Percentiles rank a stretch among this genome's conserved stretches.
These are phyloP conservation scores for Penicillium sp. DNA, from an alignment of 2,329 filamentous ascomycete genomes.

Conservation along the genomic window DNA sequence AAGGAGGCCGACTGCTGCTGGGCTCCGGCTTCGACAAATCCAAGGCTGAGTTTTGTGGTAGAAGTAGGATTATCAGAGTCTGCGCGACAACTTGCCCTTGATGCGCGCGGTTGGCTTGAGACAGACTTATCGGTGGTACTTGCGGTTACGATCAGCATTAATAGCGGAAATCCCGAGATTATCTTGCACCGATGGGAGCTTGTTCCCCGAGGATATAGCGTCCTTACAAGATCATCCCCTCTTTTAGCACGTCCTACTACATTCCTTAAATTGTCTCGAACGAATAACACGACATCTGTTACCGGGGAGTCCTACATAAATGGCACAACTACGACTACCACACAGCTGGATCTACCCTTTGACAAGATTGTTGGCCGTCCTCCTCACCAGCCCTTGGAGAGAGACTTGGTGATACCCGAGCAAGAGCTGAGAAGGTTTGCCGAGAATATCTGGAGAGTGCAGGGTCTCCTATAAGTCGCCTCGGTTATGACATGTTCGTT, in stretches of 20 bases:
- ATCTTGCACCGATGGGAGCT: conserved; percentile 14
- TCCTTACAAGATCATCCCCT: conserved; percentile 11
- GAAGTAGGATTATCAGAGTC: conserved; percentile 17
- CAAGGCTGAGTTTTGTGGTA: conserved; percentile 14
- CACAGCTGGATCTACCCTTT: conserved; percentile 15
- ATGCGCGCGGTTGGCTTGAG: conserved; percentile 17
- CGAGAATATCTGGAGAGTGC: conserved; percentile 11
- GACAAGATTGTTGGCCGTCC: conserved; percentile 36
- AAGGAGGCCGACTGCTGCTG: conserved; percentile 19
- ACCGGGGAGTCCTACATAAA: conserved; percentile 14
- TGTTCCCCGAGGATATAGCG: conserved; percentile 8
- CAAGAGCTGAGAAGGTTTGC: conserved; percentile 16
- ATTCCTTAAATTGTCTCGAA: conserved; percentile 14
- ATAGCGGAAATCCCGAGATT: conserved; percentile 12
- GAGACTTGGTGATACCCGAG: conserved; percentile 14
- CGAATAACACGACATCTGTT: conserved; percentile 12
- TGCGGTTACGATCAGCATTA: conserved; percentile 16
- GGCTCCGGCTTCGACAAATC: conserved; percentile 11
- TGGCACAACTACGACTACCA: conserved; percentile 14
- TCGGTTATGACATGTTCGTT: conserved; percentile 2
- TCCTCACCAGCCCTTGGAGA: conserved; percentile 11
- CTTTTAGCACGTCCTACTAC: conserved; percentile 11
- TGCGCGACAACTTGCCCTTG: conserved; percentile 12
- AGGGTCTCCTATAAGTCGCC: conserved; percentile 11
- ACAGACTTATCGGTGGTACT: conserved; percentile 13